Base-by-base conservation (phyloP, 1,284 basidiomycete species). In the Nidula niveotomentosa region DNA sequence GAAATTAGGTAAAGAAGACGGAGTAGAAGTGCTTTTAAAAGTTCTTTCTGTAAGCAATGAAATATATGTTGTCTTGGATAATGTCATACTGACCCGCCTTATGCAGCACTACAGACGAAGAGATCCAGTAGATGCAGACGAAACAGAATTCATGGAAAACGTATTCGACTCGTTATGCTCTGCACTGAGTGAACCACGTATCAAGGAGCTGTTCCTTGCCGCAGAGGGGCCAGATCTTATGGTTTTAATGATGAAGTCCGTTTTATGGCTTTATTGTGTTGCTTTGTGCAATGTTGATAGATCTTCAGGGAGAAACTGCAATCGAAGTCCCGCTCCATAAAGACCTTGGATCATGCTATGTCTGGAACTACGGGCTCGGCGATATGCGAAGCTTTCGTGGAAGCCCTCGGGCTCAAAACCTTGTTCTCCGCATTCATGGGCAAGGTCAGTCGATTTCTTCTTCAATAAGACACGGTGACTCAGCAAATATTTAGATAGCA, bases 61-160 rank as follows among this genome's bases (percentile, higher is more conserved):
- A n/a, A 52, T 36, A n/a, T 7, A 41, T 37, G 5, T 15, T 15
- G 3, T 8, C 39, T 49, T 3, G 45, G 10, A 13, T 10, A 30
- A 39, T 45, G 18, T 4, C 12, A 41, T 12, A 46, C 10, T 52
- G 49, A 52, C 17, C 23, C 18, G 54, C 18, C 18, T 49, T 43
- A 17, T 49, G n/a, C 49, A 96, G 93, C 87, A 90, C 83, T 98
- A 90, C 67, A 86, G 95, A 49, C 84, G 86, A 62, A 79, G 84
- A 48, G 91, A 97, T 65, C 95, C 95, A 0, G 73, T 74, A 0
- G 89, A 94, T 60, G 83, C 88, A 5, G 97, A 99, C 58, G 96
- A 99, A 72, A 80, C 86, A 8, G 97, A 99, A 69, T 98, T 94
- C 70, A 94, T 98, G 91, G 96, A 98, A 68, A 99, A 99, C 69